These are phyloP conservation scores for Sarocladiaceae sp. DNA, from an alignment of 2,329 filamentous ascomycete genomes.

Conservation along the genomic window DNA sequence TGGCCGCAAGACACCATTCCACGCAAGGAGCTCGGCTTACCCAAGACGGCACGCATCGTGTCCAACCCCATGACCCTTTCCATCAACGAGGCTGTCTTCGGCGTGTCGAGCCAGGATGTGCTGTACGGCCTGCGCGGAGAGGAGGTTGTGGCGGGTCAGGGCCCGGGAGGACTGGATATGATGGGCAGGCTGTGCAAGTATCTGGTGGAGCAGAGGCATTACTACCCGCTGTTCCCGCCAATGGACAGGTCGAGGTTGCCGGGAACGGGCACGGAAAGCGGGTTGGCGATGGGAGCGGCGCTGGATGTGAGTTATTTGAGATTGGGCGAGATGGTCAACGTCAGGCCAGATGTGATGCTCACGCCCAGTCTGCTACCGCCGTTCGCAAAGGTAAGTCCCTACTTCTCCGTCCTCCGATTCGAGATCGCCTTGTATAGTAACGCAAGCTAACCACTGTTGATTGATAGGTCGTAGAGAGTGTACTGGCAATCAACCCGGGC, in stretches of 20 bases:
- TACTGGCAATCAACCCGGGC: conserved; percentile 86
- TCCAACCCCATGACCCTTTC: conserved; percentile 87
- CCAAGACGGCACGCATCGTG: conserved; percentile 68
- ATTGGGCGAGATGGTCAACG: conserved; percentile 83
- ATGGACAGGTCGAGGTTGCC: conserved; percentile 61
- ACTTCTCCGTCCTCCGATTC: not conserved
- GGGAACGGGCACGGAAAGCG: conserved; percentile 54
- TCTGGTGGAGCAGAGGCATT: conserved; percentile 84
- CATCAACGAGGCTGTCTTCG: conserved; percentile 80
- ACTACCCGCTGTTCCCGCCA: conserved; percentile 83
- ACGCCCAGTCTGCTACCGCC: conserved; percentile 76
- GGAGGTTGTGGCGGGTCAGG: conserved; percentile 42
- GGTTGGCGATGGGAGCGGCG: conserved; percentile 64
- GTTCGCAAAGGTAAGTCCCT: conserved; percentile 69
- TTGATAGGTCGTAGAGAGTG: conserved; percentile 81
- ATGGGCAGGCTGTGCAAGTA: conserved; percentile 68
- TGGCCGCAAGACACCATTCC: conserved; percentile 66
- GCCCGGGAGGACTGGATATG: conserved; percentile 37
- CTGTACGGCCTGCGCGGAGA: conserved; percentile 75
- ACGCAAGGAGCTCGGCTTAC: conserved; percentile 68
- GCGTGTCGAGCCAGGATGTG: conserved; percentile 76
- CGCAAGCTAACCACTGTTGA: too few species aligned
- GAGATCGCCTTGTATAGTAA: too few species aligned
- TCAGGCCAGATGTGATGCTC: conserved; percentile 77
- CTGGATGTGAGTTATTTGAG: conserved; percentile 81